These are phyloP conservation scores for Lagenidium sp. DNA, from an alignment of 352 stramenopile genomes.

Conservation along the genomic window DNA sequence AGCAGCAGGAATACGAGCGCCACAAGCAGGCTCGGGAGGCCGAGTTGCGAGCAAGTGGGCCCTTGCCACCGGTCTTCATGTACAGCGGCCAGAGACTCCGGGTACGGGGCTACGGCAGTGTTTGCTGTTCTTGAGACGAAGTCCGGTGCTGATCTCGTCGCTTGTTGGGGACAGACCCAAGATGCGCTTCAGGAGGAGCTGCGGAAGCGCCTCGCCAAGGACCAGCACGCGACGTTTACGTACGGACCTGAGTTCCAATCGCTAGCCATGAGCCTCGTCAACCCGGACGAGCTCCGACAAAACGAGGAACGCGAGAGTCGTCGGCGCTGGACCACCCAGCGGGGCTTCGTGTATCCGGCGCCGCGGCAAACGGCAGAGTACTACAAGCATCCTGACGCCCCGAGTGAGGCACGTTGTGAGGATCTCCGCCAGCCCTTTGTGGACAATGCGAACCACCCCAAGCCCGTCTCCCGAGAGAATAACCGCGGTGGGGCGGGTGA, in stretches of 20 bases:
- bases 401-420: constrained; percentile 72
- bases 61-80: constrained; percentile 45
- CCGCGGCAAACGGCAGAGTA: constrained; percentile 61
- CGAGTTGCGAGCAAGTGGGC: constrained; percentile 4
- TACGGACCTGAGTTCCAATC: constrained; percentile 86
- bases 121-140: neutral
- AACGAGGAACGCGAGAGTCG: constrained; percentile 33
- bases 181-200: constrained; percentile 79
- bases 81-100: constrained; percentile 85
- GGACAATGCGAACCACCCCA: constrained; percentile 71
- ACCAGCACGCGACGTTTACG: constrained; percentile 67
- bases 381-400: constrained; percentile 52
- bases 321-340: constrained; percentile 73
- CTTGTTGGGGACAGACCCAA: constrained; percentile 35
- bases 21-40: constrained; percentile 5
- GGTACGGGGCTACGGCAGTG: constrained; percentile 15
- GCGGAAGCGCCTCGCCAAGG: constrained; percentile 44
- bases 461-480: constrained; percentile 40
- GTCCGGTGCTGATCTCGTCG: neutral
- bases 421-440: constrained; percentile 78
- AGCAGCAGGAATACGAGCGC: constrained; percentile 21
- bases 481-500: constrained; percentile 2
- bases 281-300: constrained; percentile 46
- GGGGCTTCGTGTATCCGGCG: constrained; percentile 84
- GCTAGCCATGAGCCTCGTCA: constrained; percentile 72